A percentile compares a stretch with the other conserved stretches of the same genome.
Evolutionary conservation across 2,329 filamentous ascomycete genomes (phyloP).

Genomic region (Chalaropsis thielavioides): DNA sequence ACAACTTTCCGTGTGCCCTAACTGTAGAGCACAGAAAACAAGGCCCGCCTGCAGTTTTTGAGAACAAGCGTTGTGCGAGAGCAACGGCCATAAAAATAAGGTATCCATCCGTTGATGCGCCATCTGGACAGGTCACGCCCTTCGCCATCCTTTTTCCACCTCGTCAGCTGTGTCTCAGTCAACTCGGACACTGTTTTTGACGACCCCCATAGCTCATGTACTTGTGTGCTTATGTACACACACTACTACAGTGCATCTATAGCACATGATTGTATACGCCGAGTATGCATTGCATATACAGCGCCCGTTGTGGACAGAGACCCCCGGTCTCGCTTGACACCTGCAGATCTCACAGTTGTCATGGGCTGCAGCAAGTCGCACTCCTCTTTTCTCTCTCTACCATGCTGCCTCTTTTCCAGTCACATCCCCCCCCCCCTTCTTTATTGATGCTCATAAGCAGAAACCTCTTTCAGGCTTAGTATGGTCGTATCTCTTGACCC

Average conservation of each 20-base stretch:
- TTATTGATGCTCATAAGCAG: background rate
- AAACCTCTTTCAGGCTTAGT: background rate
- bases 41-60: background rate
- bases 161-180: background rate
- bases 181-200: background rate
- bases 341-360: slow-evolving; percentile 1
- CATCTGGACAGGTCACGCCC: background rate
- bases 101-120: background rate
- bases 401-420: background rate
- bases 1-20: background rate
- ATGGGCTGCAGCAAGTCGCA: background rate
- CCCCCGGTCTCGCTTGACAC: slow-evolving; percentile 1
- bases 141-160: background rate
- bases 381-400: background rate
- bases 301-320: background rate
- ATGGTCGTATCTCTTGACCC: background rate
- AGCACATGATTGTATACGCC: background rate
- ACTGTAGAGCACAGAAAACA: too few relatives aligned
- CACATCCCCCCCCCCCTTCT: background rate
- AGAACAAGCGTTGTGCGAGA: too few relatives aligned
- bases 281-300: background rate
- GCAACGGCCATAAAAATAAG: background rate
- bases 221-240: background rate
- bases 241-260: background rate
- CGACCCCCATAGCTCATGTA: background rate